Conservation (phyloP, 768 basidiomycete genomes). For the Tylopilus felleus region DNA sequence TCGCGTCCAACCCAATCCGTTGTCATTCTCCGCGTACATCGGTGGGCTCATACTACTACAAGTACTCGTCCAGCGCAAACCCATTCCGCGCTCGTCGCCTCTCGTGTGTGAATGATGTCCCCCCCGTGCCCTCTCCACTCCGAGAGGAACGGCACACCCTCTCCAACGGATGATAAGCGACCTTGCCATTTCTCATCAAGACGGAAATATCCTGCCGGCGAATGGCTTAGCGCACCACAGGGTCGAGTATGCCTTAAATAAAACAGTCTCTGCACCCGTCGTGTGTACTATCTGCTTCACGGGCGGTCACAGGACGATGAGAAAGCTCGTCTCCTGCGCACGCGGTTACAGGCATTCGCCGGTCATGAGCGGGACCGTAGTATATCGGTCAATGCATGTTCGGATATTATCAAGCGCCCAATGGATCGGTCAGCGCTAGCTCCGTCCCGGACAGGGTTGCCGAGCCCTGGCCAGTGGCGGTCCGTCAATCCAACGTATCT, state of each 20-base stretch:
- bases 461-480: neutral
- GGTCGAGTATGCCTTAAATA: neutral
- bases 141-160: neutral
- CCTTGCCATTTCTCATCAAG: neutral
- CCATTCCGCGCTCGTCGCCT: neutral
- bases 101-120: neutral
- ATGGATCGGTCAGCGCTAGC: neutral
- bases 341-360: neutral
- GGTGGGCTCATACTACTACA: conserved; percentile 5
- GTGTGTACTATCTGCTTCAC: neutral
- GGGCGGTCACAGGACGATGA: neutral
- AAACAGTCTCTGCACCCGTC: neutral
- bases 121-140: neutral
- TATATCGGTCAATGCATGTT: no score
- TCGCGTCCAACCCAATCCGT: conserved; percentile 9
- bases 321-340: neutral
- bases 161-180: neutral
- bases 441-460: neutral
- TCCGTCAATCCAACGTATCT: no score
- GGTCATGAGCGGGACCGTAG: no score
- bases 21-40: conserved; percentile 34
- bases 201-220: neutral
- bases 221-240: neutral
- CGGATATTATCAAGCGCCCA: neutral
- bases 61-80: neutral